These are phyloP conservation scores for Xylariomycetidae sp. DNA, from an alignment of 2,329 filamentous ascomycete genomes.

Conservation along the genomic window DNA sequence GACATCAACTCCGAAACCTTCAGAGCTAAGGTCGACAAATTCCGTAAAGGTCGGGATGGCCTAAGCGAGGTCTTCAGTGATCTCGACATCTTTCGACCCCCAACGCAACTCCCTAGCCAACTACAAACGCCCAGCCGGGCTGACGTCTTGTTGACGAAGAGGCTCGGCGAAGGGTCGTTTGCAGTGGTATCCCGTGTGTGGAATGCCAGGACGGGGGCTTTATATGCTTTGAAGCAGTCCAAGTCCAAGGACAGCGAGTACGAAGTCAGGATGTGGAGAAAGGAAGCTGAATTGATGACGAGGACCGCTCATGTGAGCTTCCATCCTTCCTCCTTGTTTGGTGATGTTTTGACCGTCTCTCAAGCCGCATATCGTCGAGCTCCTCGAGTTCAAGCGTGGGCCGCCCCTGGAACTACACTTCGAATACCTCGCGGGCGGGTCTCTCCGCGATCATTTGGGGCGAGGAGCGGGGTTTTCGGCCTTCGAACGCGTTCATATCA, in stretches of 20 bases:
- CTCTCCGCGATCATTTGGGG: not conserved
- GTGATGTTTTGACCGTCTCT: no score
- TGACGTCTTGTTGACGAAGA: not conserved
- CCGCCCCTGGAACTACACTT: not conserved
- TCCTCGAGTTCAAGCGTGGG: not conserved
- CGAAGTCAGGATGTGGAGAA: not conserved
- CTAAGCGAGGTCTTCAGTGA: not conserved
- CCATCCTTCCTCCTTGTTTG: not conserved
- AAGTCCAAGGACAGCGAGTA: not conserved
- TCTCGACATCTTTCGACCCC: not conserved
- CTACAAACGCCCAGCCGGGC: not conserved
- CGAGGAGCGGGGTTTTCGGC: not conserved
- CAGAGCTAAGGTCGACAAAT: not conserved
- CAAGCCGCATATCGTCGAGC: slow-evolving; percentile 2
- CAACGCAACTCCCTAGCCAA: not conserved
- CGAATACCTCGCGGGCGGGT: slow-evolving; percentile 2
- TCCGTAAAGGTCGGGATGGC: not conserved
- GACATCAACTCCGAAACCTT: not conserved
- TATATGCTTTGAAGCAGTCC: slow-evolving; percentile 1
- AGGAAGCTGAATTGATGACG: not conserved
- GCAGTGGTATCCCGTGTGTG: not conserved
- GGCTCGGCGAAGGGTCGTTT: slow-evolving; percentile 1
- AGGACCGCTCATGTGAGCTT: slow-evolving; percentile 1
- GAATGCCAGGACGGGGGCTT: slow-evolving; percentile 2
- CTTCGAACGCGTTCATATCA: not conserved